Percentiles rank a stretch among this genome's conserved stretches.
Evolutionary conservation across 2,329 filamentous ascomycete genomes (phyloP).

Genomic region (Fusarium incarnatum): DNA sequence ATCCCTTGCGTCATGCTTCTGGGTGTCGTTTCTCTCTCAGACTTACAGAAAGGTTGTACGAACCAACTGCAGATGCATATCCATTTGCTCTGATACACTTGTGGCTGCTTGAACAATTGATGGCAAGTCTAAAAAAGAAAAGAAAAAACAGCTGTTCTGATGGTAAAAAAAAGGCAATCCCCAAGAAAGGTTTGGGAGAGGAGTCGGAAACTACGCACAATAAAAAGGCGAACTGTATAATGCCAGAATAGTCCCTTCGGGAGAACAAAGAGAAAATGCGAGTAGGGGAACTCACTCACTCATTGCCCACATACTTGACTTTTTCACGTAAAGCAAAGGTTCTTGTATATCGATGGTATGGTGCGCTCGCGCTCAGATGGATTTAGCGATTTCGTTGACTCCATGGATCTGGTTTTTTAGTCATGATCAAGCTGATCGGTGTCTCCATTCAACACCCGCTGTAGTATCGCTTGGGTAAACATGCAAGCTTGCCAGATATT

Average conservation of each 20-base stretch:
- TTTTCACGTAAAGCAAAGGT: slow-evolving; percentile 3
- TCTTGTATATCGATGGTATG: slow-evolving; percentile 26
- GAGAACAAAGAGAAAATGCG: slow-evolving; percentile 25
- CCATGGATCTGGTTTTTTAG: slow-evolving; percentile 12
- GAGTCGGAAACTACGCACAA: neutral
- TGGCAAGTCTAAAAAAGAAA: slow-evolving; percentile 7
- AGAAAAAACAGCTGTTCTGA: slow-evolving; percentile 13
- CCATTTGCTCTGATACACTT: slow-evolving; percentile 22
- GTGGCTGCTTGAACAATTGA: slow-evolving; percentile 14
- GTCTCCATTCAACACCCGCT: slow-evolving; percentile 15
- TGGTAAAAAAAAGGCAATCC: slow-evolving; percentile 32
- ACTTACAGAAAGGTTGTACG: slow-evolving; percentile 24
- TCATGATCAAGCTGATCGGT: slow-evolving; percentile 24
- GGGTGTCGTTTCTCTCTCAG: slow-evolving; percentile 6
- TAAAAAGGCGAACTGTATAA: slow-evolving; percentile 6
- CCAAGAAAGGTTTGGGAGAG: slow-evolving; percentile 22
- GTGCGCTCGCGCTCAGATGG: slow-evolving; percentile 18
- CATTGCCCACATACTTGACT: slow-evolving; percentile 14
- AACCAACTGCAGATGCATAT: slow-evolving; percentile 12
- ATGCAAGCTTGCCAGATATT: slow-evolving; percentile 29
- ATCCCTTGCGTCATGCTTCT: slow-evolving; percentile 42
- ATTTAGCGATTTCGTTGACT: slow-evolving; percentile 3
- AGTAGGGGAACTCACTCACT: neutral
- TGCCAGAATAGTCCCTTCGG: slow-evolving; percentile 6
- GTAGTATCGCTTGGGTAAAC: slow-evolving; percentile 17